phyloP scores from a whole-genome alignment of 192 early-diverging fungal species.

The Gryganskiella cystojenkinii region DNA sequence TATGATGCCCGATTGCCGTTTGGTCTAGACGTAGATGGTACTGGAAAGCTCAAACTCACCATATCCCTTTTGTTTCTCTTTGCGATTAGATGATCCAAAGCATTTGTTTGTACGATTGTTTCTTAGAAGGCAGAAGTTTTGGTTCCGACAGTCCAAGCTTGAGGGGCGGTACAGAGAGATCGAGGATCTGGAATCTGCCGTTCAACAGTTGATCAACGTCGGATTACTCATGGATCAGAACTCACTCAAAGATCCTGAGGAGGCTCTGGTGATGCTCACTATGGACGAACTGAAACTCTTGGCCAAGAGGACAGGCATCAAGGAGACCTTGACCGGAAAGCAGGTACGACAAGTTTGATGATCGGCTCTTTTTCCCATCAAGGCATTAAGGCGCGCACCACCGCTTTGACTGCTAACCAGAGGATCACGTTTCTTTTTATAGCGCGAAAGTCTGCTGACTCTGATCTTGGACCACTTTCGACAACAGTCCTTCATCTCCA shows the following conservation, averaged over 20 bases:
- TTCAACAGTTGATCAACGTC: slow-evolving; percentile 22
- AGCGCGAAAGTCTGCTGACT: too few species aligned
- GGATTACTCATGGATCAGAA: slow-evolving; percentile 41
- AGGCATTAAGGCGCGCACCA: not conserved
- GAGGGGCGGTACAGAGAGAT: slow-evolving; percentile 43
- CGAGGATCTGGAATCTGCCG: slow-evolving; percentile 19
- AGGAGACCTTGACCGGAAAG: slow-evolving; percentile 29
- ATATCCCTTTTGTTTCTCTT: too few species aligned
- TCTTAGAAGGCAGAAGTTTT: slow-evolving; percentile 52
- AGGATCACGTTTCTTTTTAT: too few species aligned
- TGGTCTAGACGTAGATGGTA: too few species aligned
- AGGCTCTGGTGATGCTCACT: slow-evolving; percentile 26
- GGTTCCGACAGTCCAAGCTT: slow-evolving; percentile 40
- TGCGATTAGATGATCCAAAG: slow-evolving; percentile 48
- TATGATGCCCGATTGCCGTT: too few species aligned
- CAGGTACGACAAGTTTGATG: slow-evolving; percentile 5
- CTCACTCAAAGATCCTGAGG: slow-evolving; percentile 11
- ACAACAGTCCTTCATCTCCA: slow-evolving; percentile 43
- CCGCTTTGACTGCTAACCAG: not conserved
- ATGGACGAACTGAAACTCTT: slow-evolving; percentile 50
- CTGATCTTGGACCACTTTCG: slow-evolving; percentile 44
- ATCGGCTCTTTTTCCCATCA: not conserved
- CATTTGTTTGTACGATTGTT: slow-evolving; percentile 57
- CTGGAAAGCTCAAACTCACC: too few species aligned
- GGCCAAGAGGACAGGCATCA: slow-evolving; percentile 16